These are phyloP conservation scores for Narthecium ossifragum DNA, from an alignment of 106 monocot species.

Conservation along the genomic window DNA sequence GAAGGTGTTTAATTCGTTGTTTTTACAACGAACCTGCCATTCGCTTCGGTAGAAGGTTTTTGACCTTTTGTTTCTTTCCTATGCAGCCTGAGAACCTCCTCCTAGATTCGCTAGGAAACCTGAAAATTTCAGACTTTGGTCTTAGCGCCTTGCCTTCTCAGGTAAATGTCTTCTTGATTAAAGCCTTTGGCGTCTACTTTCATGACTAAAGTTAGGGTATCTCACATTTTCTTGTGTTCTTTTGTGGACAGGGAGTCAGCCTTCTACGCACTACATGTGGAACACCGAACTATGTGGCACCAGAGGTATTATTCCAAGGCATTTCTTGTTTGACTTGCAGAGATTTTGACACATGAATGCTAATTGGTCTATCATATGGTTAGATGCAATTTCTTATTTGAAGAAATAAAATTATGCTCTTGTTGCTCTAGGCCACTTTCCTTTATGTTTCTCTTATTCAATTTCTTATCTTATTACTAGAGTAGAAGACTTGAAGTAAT, in stretches of 20 bases:
- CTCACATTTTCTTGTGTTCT: not conserved
- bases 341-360: not conserved
- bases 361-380: not conserved
- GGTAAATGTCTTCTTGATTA: constrained; percentile 38
- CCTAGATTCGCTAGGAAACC: constrained; percentile 70
- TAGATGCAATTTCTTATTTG: not conserved
- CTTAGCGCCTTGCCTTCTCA: constrained; percentile 82
- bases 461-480: not conserved
- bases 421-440: not conserved
- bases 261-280: constrained; percentile 97
- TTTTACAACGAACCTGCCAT: not conserved
- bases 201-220: not conserved
- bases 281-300: constrained; percentile 97
- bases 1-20: constrained; percentile 40
- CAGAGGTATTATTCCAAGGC: constrained; percentile 49
- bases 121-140: constrained; percentile 96
- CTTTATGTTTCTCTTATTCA: not conserved
- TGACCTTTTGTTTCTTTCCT: constrained; percentile 3
- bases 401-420: not conserved
- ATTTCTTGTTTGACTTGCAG: not conserved
- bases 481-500: too few species aligned
- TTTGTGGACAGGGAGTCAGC: constrained; percentile 53
- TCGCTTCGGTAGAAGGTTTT: not conserved
- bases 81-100: constrained; percentile 96
- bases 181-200: not conserved